These are phyloP conservation scores for Phytophthora pistaciae DNA, from an alignment of 352 stramenopile species.

Conservation along the genomic window DNA sequence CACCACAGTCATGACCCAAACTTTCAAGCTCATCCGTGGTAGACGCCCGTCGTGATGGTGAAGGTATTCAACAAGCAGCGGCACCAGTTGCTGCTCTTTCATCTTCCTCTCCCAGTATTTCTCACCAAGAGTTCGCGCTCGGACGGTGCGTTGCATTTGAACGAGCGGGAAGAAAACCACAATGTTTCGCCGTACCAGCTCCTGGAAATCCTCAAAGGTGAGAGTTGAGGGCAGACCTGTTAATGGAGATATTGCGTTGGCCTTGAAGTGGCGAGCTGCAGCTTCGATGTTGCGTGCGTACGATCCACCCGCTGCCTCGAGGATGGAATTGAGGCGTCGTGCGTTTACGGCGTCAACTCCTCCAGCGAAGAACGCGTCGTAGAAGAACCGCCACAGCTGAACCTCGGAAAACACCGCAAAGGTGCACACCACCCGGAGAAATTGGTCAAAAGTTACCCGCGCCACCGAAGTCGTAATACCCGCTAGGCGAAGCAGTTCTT, in stretches of 20 bases:
- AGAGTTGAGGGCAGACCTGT: slow-evolving; percentile 27
- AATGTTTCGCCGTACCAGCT: slow-evolving; percentile 53
- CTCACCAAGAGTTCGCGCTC: slow-evolving; percentile 43
- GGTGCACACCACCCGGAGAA: slow-evolving; percentile 50
- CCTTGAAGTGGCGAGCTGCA: slow-evolving; percentile 47
- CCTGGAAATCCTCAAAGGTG: slow-evolving; percentile 65
- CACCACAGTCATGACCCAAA: slow-evolving; percentile 39
- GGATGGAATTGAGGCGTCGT: slow-evolving; percentile 43
- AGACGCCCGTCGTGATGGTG: slow-evolving; percentile 42
- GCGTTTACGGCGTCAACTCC: slow-evolving; percentile 41
- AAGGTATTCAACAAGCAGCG: slow-evolving; percentile 51
- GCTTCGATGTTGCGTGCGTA: slow-evolving; percentile 59
- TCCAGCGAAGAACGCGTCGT: slow-evolving; percentile 52
- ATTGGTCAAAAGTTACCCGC: slow-evolving; percentile 67
- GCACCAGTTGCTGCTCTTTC: slow-evolving; percentile 47
- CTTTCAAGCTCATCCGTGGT: slow-evolving; percentile 46
- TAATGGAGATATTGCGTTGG: slow-evolving; percentile 31
- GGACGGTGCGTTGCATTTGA: slow-evolving; percentile 58
- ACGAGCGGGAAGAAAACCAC: slow-evolving; percentile 67
- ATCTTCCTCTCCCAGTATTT: slow-evolving; percentile 65
- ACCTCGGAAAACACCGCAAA: slow-evolving; percentile 58
- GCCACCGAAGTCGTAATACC: slow-evolving; percentile 27
- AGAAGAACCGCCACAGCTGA: slow-evolving; percentile 70
- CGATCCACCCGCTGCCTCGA: slow-evolving; percentile 51
- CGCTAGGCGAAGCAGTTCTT: slow-evolving; percentile 49